Conservation (phyloP, 164 flowering plant genomes). For the Hamamelis virginiana region DNA sequence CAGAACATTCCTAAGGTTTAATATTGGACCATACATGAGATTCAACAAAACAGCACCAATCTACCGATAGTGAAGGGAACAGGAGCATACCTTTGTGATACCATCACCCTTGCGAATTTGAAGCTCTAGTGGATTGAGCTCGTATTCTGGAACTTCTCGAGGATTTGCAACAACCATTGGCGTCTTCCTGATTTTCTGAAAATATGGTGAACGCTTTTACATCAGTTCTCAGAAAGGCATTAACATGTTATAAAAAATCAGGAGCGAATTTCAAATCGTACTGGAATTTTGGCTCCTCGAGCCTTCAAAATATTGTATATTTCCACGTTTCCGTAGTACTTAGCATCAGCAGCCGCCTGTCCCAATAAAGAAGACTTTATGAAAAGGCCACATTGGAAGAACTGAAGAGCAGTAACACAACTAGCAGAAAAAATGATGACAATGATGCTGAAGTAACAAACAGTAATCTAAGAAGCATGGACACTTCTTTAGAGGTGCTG, state of each 20-base stretch:
- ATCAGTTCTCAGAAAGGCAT: neutral
- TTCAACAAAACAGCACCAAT: neutral
- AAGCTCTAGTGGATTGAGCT: constrained; percentile 91
- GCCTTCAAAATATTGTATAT: constrained; percentile 81
- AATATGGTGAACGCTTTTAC: neutral
- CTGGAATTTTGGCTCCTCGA: constrained; percentile 91
- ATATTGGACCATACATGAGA: neutral
- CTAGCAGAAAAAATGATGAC: constrained; percentile 1
- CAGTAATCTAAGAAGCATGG: too few species aligned
- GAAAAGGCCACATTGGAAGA: neutral
- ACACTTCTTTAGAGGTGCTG: too few species aligned
- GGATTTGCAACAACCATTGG: constrained; percentile 93
- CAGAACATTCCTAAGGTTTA: neutral
- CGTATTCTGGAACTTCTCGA: constrained; percentile 95
- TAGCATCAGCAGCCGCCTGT: constrained; percentile 98
- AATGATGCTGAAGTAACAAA: too few species aligned
- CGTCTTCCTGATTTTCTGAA: constrained; percentile 84
- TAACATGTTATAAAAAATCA: neutral
- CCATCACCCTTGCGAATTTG: constrained; percentile 88
- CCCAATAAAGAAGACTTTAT: constrained; percentile 15
- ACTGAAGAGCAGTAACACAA: neutral
- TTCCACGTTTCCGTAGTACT: constrained; percentile 83
- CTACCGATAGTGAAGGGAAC: constrained; percentile 3
- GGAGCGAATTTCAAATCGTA: constrained; percentile 21
- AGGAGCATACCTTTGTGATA: constrained; percentile 63